phyloP scores from a whole-genome alignment of 129 eudicot species.

The Solidago caesia region DNA sequence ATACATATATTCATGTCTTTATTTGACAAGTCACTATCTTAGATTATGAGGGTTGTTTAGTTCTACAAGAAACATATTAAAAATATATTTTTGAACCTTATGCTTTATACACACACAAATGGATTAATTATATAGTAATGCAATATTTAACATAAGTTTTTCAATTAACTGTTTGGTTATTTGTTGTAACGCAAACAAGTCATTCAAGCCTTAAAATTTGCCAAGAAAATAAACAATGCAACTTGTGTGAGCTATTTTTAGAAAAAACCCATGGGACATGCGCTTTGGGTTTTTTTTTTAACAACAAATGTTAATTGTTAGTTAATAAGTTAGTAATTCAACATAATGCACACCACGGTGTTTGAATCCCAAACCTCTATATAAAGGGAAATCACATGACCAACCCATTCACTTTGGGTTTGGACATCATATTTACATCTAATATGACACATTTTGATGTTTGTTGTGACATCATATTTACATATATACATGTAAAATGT shows the following conservation, averaged over 20 bases:
- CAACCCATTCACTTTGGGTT: neutral
- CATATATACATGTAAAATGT: neutral
- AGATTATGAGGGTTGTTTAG: slow-evolving; percentile 10
- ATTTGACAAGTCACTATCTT: slow-evolving; percentile 22
- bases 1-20: neutral
- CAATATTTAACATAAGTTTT: neutral
- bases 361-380: no score
- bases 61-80: neutral
- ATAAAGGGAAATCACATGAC: no score
- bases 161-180: no score
- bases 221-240: neutral
- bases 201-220: neutral
- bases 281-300: slow-evolving; percentile 1
- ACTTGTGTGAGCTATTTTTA: neutral
- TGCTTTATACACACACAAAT: neutral
- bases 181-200: neutral
- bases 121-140: neutral
- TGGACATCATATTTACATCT: slow-evolving; percentile 11
- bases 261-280: neutral
- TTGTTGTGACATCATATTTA: neutral
- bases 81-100: neutral
- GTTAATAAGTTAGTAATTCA: no score
- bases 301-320: no score
- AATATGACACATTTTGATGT: slow-evolving; percentile 4
- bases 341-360: no score